Percentiles rank a stretch among this genome's conserved stretches.
Conservation (phyloP, 768 basidiomycete species). For the Pleurotus cornucopiae region DNA sequence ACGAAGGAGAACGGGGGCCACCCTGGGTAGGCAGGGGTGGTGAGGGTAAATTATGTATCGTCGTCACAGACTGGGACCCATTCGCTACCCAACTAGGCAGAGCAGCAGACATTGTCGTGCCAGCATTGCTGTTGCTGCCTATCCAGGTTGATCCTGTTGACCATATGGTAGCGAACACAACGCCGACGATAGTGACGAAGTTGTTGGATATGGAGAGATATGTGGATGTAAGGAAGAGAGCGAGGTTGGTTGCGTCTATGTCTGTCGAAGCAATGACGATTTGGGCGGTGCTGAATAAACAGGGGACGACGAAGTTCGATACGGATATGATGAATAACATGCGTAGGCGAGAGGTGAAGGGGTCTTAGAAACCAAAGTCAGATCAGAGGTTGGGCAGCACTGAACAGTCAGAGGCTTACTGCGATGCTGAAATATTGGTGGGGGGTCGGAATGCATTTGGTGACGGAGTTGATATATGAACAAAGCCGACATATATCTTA, state of each 20-base stretch:
- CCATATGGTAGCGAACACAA: slow-evolving; percentile 33
- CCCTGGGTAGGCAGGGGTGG: background rate
- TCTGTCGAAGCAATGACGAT: slow-evolving; percentile 23
- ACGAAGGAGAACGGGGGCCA: background rate
- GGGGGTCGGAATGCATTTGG: background rate
- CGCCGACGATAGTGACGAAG: slow-evolving; percentile 30
- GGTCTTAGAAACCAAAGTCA: slow-evolving; percentile 8
- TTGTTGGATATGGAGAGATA: slow-evolving; percentile 21
- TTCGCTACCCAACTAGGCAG: background rate
- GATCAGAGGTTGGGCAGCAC: too few relatives aligned
- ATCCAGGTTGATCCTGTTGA: slow-evolving; percentile 12
- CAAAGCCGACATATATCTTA: slow-evolving; percentile 2
- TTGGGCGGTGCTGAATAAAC: slow-evolving; percentile 27
- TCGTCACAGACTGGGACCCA: background rate
- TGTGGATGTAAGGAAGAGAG: slow-evolving; percentile 17
- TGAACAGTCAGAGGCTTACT: too few relatives aligned
- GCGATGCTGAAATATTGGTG: too few relatives aligned
- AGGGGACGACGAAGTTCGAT: slow-evolving; percentile 35
- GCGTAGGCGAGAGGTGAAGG: slow-evolving; percentile 19
- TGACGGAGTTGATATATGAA: slow-evolving; percentile 1
- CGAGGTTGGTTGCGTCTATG: slow-evolving; percentile 2
- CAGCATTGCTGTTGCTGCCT: background rate
- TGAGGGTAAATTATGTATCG: too few relatives aligned
- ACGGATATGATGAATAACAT: slow-evolving; percentile 30
- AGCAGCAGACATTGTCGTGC: background rate